Evolutionary conservation across 164 flowering plant species (phyloP), one percentile per base, ranked within the genome.

Genomic region (Hamamelis virginiana): DNA sequence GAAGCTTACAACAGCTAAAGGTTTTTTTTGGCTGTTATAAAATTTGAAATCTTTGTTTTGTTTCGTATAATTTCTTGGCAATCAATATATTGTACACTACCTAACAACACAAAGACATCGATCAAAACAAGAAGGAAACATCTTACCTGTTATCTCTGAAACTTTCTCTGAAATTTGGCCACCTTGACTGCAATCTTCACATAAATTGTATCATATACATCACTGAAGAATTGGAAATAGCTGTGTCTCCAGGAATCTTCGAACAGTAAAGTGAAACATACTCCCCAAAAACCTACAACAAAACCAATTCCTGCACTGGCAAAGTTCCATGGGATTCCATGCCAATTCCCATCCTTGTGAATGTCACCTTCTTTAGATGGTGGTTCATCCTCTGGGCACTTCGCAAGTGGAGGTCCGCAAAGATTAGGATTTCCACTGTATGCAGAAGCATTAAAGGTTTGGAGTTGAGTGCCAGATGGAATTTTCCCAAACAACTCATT

Each of bases 281-380:
- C 47, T 33, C 69, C 69, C 59, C 60, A 66, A 14, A 66, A 66
- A 3, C 52, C 28, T 19, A 33, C 25, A 53, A 53, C 8, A 11
- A 53, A 53, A n/a, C 58, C 58, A 22, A 53, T n/a, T 9, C 12
- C 58, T 3, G 11, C n/a, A 19, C 58, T 53, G 19, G 19, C 26
- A 53, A 6, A 53, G 23, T 15, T 0, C 58, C 58, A 12, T 50
- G 53, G 53, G n/a, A 15, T 21, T 33, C 41, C 41, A 33, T 33
- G 41, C 41, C 41, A 33, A 53, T n/a, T 9, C 58, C n/a, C 26
- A 6, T 53, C 58, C 0, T 53, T n/a, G 16, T 50, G 58, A 53
- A 53, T n/a, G 58, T 53, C 26, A 53, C 19, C 26, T 19, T 53
- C 25, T 9, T 22, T 53, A 19, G 23, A 1, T 53, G 58, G 25